phyloP scores from a whole-genome alignment of 1,139 yeast species.

The Debaryomycetaceae sp. region DNA sequence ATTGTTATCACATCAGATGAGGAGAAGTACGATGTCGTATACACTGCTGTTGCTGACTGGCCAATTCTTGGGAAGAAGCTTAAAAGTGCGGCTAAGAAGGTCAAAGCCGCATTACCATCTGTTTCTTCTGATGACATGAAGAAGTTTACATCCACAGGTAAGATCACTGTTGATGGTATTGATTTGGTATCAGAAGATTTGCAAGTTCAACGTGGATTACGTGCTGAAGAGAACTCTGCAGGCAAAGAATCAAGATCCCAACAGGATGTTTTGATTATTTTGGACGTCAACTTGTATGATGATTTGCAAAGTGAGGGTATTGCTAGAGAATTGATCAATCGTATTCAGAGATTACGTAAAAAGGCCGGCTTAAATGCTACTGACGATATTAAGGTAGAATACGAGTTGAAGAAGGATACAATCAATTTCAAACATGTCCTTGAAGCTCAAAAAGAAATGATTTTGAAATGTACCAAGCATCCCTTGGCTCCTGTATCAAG shows the following conservation, averaged over 20 bases:
- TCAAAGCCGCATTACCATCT: slow-evolving; percentile 86
- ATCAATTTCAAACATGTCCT: slow-evolving; percentile 66
- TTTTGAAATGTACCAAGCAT: slow-evolving; percentile 74
- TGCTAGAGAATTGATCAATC: slow-evolving; percentile 94
- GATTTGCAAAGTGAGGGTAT: slow-evolving; percentile 91
- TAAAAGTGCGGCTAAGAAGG: slow-evolving; percentile 89
- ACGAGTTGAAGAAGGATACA: slow-evolving; percentile 66
- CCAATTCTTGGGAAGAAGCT: slow-evolving; percentile 96
- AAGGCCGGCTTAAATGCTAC: slow-evolving; percentile 93
- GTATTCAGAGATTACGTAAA: slow-evolving; percentile 97
- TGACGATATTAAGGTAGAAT: slow-evolving; percentile 89
- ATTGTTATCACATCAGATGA: slow-evolving; percentile 88
- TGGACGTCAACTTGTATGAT: slow-evolving; percentile 84
- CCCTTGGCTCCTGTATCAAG: slow-evolving; percentile 45
- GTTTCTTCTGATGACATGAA: slow-evolving; percentile 82
- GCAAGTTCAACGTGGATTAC: slow-evolving; percentile 85
- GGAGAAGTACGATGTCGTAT: slow-evolving; percentile 84
- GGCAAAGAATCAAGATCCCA: slow-evolving; percentile 88
- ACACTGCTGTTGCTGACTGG: slow-evolving; percentile 98
- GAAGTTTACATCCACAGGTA: slow-evolving; percentile 67
- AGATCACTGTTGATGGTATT: slow-evolving; percentile 84
- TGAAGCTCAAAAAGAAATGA: slow-evolving; percentile 58
- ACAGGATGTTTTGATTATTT: slow-evolving; percentile 81
- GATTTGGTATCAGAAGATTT: slow-evolving; percentile 83
- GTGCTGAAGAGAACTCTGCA: slow-evolving; percentile 53